Evolutionary conservation across 2,329 filamentous ascomycete genomes (phyloP).

Genomic region (Ramularia endophylla): DNA sequence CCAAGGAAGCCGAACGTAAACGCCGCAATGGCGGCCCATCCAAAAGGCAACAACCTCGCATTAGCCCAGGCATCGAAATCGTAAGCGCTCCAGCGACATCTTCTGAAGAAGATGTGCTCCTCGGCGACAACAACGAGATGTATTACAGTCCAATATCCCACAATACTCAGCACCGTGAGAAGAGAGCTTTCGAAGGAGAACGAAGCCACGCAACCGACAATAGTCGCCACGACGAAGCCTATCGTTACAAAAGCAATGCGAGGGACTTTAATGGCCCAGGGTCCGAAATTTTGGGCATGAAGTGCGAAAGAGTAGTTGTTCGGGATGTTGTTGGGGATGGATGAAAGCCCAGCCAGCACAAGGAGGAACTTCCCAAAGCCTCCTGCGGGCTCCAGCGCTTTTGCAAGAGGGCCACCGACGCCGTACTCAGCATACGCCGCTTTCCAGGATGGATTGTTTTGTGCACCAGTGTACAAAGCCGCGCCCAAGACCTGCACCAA

Average conservation of each 20-base stretch:
- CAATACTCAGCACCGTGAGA: too few species aligned
- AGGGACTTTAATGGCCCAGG: constrained; percentile 10
- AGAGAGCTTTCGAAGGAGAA: too few species aligned
- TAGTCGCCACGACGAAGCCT: constrained; percentile 9
- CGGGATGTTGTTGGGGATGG: constrained; percentile 12
- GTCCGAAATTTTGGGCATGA: constrained; percentile 11
- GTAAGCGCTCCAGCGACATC: constrained; percentile 6
- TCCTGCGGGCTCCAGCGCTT: constrained; percentile 7
- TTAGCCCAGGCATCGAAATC: constrained; percentile 8
- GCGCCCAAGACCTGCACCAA: constrained; percentile 11
- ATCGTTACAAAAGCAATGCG: constrained; percentile 10
- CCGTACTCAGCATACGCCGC: constrained; percentile 9
- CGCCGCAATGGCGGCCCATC: constrained; percentile 7
- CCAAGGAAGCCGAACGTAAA: constrained; percentile 11
- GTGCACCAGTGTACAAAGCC: constrained; percentile 8
- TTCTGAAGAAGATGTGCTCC: constrained; percentile 12
- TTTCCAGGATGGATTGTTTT: constrained; percentile 7
- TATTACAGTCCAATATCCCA: constrained; percentile 12
- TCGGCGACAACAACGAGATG: constrained; percentile 10
- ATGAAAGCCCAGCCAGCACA: constrained; percentile 9
- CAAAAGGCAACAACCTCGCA: constrained; percentile 8
- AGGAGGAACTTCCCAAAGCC: constrained; percentile 14
- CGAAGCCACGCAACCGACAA: too few species aligned
- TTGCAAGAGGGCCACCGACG: constrained; percentile 9
- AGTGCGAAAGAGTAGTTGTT: constrained; percentile 15